Evolutionary conservation across 768 basidiomycete genomes (phyloP), one percentile per base, ranked within the genome.

Genomic region (Chiua virens): DNA sequence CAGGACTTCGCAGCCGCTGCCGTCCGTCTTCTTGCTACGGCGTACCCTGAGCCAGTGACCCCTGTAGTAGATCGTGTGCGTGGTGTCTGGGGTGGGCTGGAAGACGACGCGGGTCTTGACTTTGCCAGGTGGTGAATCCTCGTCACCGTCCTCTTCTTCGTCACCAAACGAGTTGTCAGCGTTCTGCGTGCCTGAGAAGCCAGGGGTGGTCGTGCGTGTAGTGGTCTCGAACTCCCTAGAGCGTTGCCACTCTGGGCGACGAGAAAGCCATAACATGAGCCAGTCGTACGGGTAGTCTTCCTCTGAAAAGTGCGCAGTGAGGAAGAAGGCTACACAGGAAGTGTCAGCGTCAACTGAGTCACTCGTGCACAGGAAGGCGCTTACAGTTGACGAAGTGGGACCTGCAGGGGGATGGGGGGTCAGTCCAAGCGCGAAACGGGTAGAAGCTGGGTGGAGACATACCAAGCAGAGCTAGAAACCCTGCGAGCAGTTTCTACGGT

Each of bases 261-360:
- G 84, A 38, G 88, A 88, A 43, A 92, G 81, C 89, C 89, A 92
- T 28, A 91, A 78, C 87, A 92, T 92, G 46, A 92, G 78, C 89
- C 89, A 92, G 71, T 92, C 89, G 59, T 91, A 92, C 4, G 89
- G 90, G 56, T 88, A 88, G 64, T 92, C 90, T 69, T 92, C 90
- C 71, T 92, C 90, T 57, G 83, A 87, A 74, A 92, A 92, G 70
- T 92, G 87, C 9, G 90, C 90, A 15, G 90, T 92, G 45, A 92
- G 81, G 82, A 92, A 92, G 78, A 88, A 88, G 0, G 86, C 86
- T 87, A 66, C 13, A 13, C 40, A 23, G 17, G 0, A 14, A 50
- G 18, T 8, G 36, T 63, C 20, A 60, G 56, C 15, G 36, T 63
- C 20, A 60, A 55, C 15, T 2, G 52, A 49, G 50, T 25, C 15